phyloP scores from a whole-genome alignment of 1,139 yeast species.

The Debaryomyces sp. region DNA sequence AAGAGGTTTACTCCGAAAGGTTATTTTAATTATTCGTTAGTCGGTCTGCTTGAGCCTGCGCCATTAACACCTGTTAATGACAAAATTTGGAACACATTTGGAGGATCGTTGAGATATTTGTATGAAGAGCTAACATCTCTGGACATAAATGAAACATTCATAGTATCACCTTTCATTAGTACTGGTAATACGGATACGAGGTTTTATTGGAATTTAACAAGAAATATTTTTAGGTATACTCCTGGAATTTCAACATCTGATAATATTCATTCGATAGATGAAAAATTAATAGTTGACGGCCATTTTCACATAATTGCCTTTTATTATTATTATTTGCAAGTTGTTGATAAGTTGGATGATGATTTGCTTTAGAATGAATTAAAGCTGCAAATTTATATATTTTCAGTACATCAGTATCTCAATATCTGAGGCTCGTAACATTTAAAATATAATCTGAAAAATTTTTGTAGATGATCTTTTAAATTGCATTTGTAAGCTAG shows the following conservation, averaged over 20 bases:
- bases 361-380: not conserved
- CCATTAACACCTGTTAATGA: slow-evolving; percentile 56
- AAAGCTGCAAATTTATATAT: slow-evolving; percentile 3
- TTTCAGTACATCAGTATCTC: not conserved
- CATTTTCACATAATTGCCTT: slow-evolving; percentile 25
- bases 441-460: slow-evolving; percentile 3
- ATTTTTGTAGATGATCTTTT: slow-evolving; percentile 4
- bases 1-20: slow-evolving; percentile 40
- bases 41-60: slow-evolving; percentile 53
- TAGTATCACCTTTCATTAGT: slow-evolving; percentile 36
- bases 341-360: slow-evolving; percentile 27
- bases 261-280: slow-evolving; percentile 39
- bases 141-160: slow-evolving; percentile 24
- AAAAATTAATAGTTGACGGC: slow-evolving; percentile 28
- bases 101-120: slow-evolving; percentile 59
- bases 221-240: slow-evolving; percentile 38
- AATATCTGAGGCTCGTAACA: slow-evolving; percentile 3
- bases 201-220: slow-evolving; percentile 43
- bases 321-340: slow-evolving; percentile 43
- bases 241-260: slow-evolving; percentile 29
- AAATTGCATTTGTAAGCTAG: not conserved
- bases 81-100: slow-evolving; percentile 53
- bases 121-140: slow-evolving; percentile 51
- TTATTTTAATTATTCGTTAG: slow-evolving; percentile 43
- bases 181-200: slow-evolving; percentile 49